phyloP scores from a whole-genome alignment of 2,329 filamentous ascomycete species.

The Phoma sp. region DNA sequence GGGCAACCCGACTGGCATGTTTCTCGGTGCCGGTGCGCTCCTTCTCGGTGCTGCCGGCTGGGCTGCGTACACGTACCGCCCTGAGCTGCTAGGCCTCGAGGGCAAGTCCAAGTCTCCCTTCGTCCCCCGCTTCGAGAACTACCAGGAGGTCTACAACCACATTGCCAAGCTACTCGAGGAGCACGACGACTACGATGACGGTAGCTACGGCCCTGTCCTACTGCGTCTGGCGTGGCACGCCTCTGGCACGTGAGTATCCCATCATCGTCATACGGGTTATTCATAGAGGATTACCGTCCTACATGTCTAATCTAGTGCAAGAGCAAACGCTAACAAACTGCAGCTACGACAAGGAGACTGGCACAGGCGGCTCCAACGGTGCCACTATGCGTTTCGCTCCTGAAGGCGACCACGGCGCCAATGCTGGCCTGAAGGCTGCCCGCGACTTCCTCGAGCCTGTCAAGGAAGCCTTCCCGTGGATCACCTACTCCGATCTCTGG shows the following conservation, averaged over 20 bases:
- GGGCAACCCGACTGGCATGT: conserved; percentile 58
- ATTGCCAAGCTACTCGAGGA: conserved; percentile 82
- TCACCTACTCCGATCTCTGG: conserved; percentile 96
- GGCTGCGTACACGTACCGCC: conserved; percentile 63
- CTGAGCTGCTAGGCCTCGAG: conserved; percentile 51
- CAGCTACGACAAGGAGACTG: conserved; percentile 80
- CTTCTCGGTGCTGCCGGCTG: conserved; percentile 39
- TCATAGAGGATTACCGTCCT: too few species aligned
- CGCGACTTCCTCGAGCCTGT: conserved; percentile 93
- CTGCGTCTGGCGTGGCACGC: conserved; percentile 93
- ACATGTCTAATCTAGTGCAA: too few species aligned
- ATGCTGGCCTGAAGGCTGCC: conserved; percentile 85
- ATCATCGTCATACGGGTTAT: too few species aligned
- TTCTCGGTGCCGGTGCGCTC: conserved; percentile 43
- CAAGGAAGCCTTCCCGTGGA: conserved; percentile 92
- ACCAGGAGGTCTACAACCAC: conserved; percentile 93
- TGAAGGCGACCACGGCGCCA: conserved; percentile 89
- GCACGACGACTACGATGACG: conserved; percentile 95
- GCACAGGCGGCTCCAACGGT: conserved; percentile 92
- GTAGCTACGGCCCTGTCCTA: conserved; percentile 91
- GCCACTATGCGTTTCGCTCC: conserved; percentile 96
- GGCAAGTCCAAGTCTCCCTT: conserved; percentile 60
- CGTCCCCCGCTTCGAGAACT: conserved; percentile 82
- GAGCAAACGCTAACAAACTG: conserved; percentile 20
- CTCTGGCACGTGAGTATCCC: conserved; percentile 71